Base-by-base conservation (phyloP, 352 stramenopile genomes). In the Globisporangium mamillatum region DNA sequence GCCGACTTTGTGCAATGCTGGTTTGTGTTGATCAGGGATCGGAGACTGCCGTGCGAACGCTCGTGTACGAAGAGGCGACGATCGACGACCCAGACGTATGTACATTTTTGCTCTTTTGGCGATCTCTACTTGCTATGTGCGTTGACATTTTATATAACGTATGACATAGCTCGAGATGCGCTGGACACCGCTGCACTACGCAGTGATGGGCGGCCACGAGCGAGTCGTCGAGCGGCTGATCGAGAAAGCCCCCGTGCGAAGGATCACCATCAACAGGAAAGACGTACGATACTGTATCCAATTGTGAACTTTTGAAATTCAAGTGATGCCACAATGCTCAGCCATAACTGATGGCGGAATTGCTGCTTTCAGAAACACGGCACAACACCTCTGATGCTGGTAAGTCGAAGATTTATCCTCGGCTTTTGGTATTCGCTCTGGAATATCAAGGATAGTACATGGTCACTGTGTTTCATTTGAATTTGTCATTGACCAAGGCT, bases 231-330 rank as follows among this genome's bases (percentile, higher is more conserved):
- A 68, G 58, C 75, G 74, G 4, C 71, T 94, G 29, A 57, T 94
- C 10, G 83, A 91, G 44, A 90, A 92, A 65, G 79, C 86, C 14
- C 86, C 86, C 6, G 79, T 91, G n/a, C 75, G 80, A 8, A 72
- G 84, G 36, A 90, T 92, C 74, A 94, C 86, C 3, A 87, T 92
- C 68, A 94, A 92, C 63, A 80, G 86, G 8, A 91, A 91, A 52
- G 86, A 94, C 69, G 83, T 90, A 57, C 34, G 78, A 78, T 32
- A 18, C n/a, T 9, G 16, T 16, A 29, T 14, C 27, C 27, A 32
- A 12, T 14, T 16, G 14, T 10, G 36, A 50, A 7, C 16, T 50
- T n/a, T 20, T 9, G 16, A 50, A 50, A 50, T 1, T 3, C 41
- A 22, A 22, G 44, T 22, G 44, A 22, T 44, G 2, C 27, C n/a